A percentile compares a stretch with the other conserved stretches of the same genome.
These are phyloP conservation scores for Apiotrichum veenhuisii DNA, from an alignment of 1,284 basidiomycete species.

Conservation along the genomic window DNA sequence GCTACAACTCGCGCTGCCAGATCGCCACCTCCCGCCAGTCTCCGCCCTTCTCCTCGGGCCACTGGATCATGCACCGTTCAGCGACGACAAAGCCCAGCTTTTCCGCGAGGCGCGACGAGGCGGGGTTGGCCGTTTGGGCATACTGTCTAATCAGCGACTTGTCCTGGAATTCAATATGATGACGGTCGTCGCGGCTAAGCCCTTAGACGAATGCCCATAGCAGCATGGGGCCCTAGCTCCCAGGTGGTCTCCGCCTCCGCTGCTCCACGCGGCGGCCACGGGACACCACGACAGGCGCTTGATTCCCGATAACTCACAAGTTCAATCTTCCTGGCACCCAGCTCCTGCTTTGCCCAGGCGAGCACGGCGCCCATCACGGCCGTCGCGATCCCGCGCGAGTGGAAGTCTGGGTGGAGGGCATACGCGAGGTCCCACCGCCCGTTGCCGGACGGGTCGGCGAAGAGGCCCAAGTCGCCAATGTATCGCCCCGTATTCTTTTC, in stretches of 20 bases:
- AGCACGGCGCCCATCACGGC: background rate
- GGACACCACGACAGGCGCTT: too few species aligned
- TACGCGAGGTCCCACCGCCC: background rate
- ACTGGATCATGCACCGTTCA: background rate
- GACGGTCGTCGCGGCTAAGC: too few species aligned
- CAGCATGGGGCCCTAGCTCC: too few species aligned
- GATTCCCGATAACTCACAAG: background rate
- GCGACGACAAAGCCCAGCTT: background rate
- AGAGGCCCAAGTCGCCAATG: background rate
- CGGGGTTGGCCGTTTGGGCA: background rate
- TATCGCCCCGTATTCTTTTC: background rate
- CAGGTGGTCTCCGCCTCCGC: too few species aligned
- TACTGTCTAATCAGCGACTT: background rate
- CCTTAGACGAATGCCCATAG: too few species aligned
- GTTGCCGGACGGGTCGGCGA: too few species aligned
- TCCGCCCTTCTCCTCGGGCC: conserved; percentile 3
- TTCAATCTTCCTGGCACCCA: background rate
- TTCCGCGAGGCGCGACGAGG: background rate
- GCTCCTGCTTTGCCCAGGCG: background rate
- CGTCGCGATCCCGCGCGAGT: background rate
- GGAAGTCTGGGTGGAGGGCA: conserved; percentile 1
- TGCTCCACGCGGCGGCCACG: too few species aligned
- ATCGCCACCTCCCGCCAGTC: background rate
- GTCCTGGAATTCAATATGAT: too few species aligned
- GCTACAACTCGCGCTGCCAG: background rate